These are phyloP conservation scores for Eutypella sp. DNA, from an alignment of 2,329 filamentous ascomycete species.

Conservation along the genomic window DNA sequence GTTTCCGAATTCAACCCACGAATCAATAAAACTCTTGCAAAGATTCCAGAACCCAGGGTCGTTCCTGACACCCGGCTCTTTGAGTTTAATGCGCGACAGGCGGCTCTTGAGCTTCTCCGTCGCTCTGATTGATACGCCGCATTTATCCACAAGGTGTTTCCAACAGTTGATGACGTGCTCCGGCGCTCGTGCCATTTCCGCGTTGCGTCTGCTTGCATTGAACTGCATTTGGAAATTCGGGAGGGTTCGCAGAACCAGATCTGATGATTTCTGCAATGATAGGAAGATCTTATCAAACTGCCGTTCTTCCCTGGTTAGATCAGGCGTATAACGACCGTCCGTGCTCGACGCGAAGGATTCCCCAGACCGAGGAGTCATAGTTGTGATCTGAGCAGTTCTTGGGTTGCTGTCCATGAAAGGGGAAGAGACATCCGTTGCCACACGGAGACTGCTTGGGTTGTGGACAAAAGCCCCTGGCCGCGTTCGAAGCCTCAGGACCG, in stretches of 20 bases:
- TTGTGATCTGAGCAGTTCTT: conserved; percentile 49
- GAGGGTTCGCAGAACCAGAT: conserved; percentile 66
- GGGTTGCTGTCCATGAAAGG: conserved; percentile 45
- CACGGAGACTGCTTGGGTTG: conserved; percentile 49
- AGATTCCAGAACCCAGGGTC: conserved; percentile 61
- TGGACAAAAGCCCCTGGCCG: conserved; percentile 36
- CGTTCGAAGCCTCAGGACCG: conserved; percentile 32
- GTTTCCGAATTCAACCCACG: conserved; percentile 62
- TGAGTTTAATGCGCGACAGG: conserved; percentile 76
- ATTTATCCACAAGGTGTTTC: conserved; percentile 67
- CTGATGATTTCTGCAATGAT: conserved; percentile 67
- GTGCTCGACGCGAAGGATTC: conserved; percentile 66
- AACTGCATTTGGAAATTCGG: conserved; percentile 67
- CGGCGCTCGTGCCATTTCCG: conserved; percentile 54
- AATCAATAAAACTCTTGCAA: conserved; percentile 68
- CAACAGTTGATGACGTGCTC: conserved; percentile 61
- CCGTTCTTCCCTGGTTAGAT: conserved; percentile 70
- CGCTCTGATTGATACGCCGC: conserved; percentile 64
- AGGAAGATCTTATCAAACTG: conserved; percentile 80
- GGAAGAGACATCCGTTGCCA: conserved; percentile 50
- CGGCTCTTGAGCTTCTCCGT: conserved; percentile 67
- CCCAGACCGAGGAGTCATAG: conserved; percentile 72
- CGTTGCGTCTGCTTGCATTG: conserved; percentile 55
- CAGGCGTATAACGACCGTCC: conserved; percentile 49
- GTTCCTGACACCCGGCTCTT: conserved; percentile 70